Base-by-base conservation (phyloP, 2,329 filamentous ascomycete species). In the Tolypocladium tropicale region DNA sequence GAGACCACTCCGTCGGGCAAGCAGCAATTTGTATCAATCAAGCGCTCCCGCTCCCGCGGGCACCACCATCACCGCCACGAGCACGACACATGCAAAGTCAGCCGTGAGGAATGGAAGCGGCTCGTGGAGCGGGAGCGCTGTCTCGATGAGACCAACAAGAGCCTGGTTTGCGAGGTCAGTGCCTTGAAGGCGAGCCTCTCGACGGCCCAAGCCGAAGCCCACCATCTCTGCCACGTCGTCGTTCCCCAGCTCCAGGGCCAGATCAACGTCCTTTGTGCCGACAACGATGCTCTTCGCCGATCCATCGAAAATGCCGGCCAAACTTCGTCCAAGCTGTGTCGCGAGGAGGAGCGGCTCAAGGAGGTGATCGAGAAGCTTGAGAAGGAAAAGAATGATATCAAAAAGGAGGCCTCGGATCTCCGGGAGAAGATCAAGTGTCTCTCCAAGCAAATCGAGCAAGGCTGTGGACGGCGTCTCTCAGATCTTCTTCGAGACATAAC, bases 241-340 rank as follows among this genome's bases (percentile, higher is more conserved):
- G 61, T 74, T 6, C 70, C 70, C 1, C 62, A 71, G 43, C 68
- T 77, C 2, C 67, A 73, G 57, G 64, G 63, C n/a, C 68, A 73
- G 56, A 65, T 75, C 54, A 63, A 62, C 36, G 59, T 64, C 11
- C 69, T 78, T 5, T 59, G 63, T 3, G 66, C 67, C 18, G 73
- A 77, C 34, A 76, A 76, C 59, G 64, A 67, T 18, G 64, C 67
- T 9, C 67, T 78, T 6, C 70, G 73, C 14, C 68, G 67, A n/a
- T 66, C 68, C 7, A 58, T 71, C 39, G 72, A 74, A 33, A 67
- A 62, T 32, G 61, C 63, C 1, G 62, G 67, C n/a, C 67, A 67
- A 23, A 58, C 63, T 53, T 64, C 68, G 2, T 61, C 62, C 52
- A 68, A 64, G 37, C 65, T 68, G 49, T 63, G 67, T 36, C 61